Evolutionary conservation across 768 basidiomycete species (phyloP).

Genomic region (Filobasidium wieringae): DNA sequence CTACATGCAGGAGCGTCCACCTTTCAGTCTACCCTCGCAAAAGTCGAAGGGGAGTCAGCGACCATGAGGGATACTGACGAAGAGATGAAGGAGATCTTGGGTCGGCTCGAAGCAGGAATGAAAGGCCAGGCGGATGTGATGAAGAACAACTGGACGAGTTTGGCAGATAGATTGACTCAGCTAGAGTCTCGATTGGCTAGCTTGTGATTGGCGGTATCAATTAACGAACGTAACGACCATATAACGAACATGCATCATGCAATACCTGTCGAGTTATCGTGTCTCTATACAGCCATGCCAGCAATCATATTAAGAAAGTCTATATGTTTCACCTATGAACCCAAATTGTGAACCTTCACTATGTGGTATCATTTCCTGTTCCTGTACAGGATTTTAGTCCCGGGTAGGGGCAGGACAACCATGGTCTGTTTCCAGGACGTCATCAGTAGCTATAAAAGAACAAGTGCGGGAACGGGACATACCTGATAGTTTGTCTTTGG

Average conservation of each 20-base stretch:
- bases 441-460: neutral
- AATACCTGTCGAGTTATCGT: too few species aligned
- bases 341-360: too few species aligned
- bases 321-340: too few species aligned
- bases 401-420: constrained; percentile 65
- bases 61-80: constrained; percentile 58
- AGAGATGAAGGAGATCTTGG: constrained; percentile 58
- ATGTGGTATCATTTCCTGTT: neutral
- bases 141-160: constrained; percentile 48
- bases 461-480: constrained; percentile 34
- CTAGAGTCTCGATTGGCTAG: constrained; percentile 22
- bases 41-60: constrained; percentile 53
- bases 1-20: constrained; percentile 71
- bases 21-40: constrained; percentile 56
- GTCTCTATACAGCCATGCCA: too few species aligned
- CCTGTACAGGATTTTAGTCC: constrained; percentile 22
- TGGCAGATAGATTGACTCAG: constrained; percentile 44
- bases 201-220: too few species aligned
- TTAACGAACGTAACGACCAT: neutral
- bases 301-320: too few species aligned
- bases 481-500: constrained; percentile 86
- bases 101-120: constrained; percentile 62
- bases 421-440: constrained; percentile 53
- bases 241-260: too few species aligned
- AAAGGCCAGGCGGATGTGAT: constrained; percentile 63